These are phyloP conservation scores for Apophysomyces variabilis DNA, from an alignment of 371 early-diverging fungal genomes.

Conservation along the genomic window DNA sequence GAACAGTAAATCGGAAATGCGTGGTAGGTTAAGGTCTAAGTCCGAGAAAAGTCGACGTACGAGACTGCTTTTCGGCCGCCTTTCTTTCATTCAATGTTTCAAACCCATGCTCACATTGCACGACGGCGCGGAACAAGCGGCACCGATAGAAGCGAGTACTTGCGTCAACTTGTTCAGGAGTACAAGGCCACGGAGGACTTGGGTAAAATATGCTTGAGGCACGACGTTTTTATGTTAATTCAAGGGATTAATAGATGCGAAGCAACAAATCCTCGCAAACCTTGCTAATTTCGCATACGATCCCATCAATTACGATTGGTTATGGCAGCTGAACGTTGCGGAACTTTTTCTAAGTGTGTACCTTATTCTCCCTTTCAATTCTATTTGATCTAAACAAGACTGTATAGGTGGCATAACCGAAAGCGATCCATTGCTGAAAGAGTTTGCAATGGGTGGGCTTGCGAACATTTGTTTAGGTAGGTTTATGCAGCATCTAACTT, in stretches of 20 bases:
- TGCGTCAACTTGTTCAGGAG: slow-evolving; percentile 11
- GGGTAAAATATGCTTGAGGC: neutral
- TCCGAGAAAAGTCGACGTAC: neutral
- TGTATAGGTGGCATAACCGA: slow-evolving; percentile 32
- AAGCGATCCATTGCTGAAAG: slow-evolving; percentile 38
- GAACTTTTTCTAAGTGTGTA: slow-evolving; percentile 56
- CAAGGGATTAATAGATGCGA: slow-evolving; percentile 36
- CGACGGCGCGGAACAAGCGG: neutral
- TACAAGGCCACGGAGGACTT: slow-evolving; percentile 2
- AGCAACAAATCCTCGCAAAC: slow-evolving; percentile 59
- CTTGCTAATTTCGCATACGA: slow-evolving; percentile 70
- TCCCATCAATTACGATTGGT: slow-evolving; percentile 56
- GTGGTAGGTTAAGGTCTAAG: too few species aligned
- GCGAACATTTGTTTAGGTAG: slow-evolving; percentile 57
- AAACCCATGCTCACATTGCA: slow-evolving; percentile 3
- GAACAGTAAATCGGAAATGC: too few species aligned
- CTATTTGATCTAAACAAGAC: neutral
- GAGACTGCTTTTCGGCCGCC: neutral
- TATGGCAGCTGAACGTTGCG: slow-evolving; percentile 50
- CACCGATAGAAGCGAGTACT: slow-evolving; percentile 12
- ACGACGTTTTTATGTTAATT: neutral
- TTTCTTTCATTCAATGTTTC: neutral
- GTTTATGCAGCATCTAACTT: neutral
- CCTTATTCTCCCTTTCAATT: neutral
- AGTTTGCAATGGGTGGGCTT: slow-evolving; percentile 59